A percentile compares a stretch with the other conserved stretches of the same genome.
Evolutionary conservation across 257 asterid species (phyloP).

Genomic region (Solanum neorickii): DNA sequence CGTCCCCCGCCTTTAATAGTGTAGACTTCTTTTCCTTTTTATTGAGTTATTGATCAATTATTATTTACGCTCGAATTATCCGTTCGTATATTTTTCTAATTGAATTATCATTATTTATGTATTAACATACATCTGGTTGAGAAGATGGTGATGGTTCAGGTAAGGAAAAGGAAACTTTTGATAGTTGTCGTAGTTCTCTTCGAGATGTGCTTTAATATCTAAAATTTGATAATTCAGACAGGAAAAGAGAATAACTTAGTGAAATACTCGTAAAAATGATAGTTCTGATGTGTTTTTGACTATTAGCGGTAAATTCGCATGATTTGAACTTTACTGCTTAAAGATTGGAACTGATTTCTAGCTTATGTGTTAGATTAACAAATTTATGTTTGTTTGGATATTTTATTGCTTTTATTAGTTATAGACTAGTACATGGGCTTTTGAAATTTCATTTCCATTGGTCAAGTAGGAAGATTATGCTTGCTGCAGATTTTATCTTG

Average conservation of each 20-base stretch:
- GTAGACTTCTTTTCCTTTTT: not conserved
- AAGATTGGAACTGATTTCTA: not conserved
- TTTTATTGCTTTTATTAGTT: not conserved
- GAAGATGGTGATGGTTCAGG: not conserved
- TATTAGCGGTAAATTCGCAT: not conserved
- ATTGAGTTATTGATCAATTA: not conserved
- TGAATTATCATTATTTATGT: not conserved
- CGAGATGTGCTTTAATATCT: not conserved
- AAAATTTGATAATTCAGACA: not conserved
- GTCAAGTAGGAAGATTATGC: not conserved
- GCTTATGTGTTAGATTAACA: not conserved
- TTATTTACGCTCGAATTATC: not conserved
- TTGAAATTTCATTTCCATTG: not conserved
- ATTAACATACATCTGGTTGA: not conserved
- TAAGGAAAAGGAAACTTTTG: not conserved
- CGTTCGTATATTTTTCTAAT: not conserved
- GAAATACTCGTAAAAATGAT: not conserved
- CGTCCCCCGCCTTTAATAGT: not conserved
- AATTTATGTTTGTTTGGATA: not conserved
- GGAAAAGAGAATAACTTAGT: not conserved
- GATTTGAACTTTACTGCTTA: not conserved
- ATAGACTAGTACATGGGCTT: not conserved
- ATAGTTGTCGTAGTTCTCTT: not conserved
- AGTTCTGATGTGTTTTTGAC: not conserved
- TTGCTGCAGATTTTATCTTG: not conserved